Conservation (phyloP, 495 filamentous ascomycete genomes). For the Articulospora tetracladia region DNA sequence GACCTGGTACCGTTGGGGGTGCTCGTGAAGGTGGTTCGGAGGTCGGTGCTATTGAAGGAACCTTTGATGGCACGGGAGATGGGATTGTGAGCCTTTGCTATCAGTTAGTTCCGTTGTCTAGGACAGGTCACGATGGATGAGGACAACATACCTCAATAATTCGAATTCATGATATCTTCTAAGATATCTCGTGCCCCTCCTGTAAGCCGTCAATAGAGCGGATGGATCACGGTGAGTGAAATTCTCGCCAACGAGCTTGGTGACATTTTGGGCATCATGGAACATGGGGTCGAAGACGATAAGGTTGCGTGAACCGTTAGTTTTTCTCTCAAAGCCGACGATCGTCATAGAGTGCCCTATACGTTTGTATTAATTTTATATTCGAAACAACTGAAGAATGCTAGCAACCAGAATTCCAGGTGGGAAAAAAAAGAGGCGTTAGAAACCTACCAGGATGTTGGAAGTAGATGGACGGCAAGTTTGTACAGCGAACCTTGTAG, state of each 20-base stretch:
- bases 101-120: neutral
- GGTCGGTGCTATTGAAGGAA: too few relatives aligned
- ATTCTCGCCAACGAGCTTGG: conserved; percentile 44
- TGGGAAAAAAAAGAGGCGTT: neutral
- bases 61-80: too few relatives aligned
- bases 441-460: conserved; percentile 67
- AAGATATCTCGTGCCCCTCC: conserved; percentile 62
- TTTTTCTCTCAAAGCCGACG: conserved; percentile 72
- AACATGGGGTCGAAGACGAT: conserved; percentile 91
- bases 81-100: conserved; percentile 6
- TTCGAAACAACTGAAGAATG: too few relatives aligned
- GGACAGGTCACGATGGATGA: neutral
- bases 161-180: conserved; percentile 73
- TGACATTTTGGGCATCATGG: conserved; percentile 61
- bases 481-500: conserved; percentile 61
- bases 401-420: neutral
- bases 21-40: too few relatives aligned
- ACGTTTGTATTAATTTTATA: too few relatives aligned
- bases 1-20: too few relatives aligned
- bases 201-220: conserved; percentile 64
- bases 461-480: conserved; percentile 81
- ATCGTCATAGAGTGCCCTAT: conserved; percentile 89
- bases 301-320: conserved; percentile 63
- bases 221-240: conserved; percentile 45
- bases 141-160: conserved; percentile 61